phyloP scores from a whole-genome alignment of 495 filamentous ascomycete species.

The Talaromyces thailandensis region DNA sequence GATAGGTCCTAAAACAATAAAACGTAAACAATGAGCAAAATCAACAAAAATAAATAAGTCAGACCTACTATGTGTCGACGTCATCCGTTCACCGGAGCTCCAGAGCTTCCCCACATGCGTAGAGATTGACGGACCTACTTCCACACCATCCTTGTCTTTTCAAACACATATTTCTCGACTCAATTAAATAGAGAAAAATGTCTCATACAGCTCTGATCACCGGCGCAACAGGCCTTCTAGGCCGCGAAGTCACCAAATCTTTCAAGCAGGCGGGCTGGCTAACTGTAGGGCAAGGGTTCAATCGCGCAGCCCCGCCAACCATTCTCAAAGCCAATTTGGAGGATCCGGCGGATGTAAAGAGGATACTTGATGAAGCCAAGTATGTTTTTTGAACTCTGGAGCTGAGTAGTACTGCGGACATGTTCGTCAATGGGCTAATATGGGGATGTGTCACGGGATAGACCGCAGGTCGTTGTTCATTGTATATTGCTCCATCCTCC shows the following conservation, averaged over 20 bases:
- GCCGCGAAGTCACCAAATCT: constrained; percentile 66
- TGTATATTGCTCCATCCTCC: constrained; percentile 42
- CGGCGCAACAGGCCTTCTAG: constrained; percentile 77
- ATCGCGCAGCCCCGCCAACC: constrained; percentile 60
- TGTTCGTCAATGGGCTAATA: constrained; percentile 8
- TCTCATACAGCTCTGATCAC: constrained; percentile 65
- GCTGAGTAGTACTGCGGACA: not conserved
- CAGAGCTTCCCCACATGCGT: not conserved
- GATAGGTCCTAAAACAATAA: not conserved
- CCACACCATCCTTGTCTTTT: not conserved
- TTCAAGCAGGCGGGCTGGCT: constrained; percentile 65
- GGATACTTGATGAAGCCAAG: constrained; percentile 48
- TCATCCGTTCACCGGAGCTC: not conserved
- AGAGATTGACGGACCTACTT: not conserved
- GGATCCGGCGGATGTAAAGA: constrained; percentile 50
- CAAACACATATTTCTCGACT: not conserved
- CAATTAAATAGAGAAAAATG: constrained; percentile 26
- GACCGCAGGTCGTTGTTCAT: constrained; percentile 76
- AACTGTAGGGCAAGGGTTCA: constrained; percentile 72
- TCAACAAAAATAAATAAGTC: not conserved
- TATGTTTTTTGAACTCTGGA: constrained; percentile 15
- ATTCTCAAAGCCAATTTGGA: constrained; percentile 71
- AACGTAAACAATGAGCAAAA: not conserved
- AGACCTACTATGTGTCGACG: not conserved
- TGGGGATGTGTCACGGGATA: constrained; percentile 20